These are phyloP conservation scores for Paralagenidium karlingii DNA, from an alignment of 352 stramenopile species.

Conservation along the genomic window DNA sequence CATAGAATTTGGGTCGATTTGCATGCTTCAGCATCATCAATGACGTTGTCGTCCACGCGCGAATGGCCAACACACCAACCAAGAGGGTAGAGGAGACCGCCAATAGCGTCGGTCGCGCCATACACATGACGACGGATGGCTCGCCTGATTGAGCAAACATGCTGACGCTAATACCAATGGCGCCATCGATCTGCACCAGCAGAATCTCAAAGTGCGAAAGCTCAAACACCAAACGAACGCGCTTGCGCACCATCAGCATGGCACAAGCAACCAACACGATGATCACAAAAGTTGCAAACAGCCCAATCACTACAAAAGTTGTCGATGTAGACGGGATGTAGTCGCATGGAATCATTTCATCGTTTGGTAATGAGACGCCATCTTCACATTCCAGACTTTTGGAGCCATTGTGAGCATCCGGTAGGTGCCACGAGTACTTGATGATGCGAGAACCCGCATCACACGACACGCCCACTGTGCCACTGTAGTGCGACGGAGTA, in stretches of 20 bases:
- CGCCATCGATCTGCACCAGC: slow-evolving; percentile 28
- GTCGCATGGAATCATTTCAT: slow-evolving; percentile 21
- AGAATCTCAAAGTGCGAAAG: slow-evolving; percentile 57
- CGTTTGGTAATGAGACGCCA: not conserved
- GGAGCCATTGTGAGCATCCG: slow-evolving; percentile 3
- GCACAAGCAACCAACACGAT: slow-evolving; percentile 1
- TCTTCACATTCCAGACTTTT: slow-evolving; percentile 15
- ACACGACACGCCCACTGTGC: slow-evolving; percentile 19
- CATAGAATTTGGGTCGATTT: too few relatives aligned
- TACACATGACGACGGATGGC: slow-evolving; percentile 14
- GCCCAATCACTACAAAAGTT: too few relatives aligned
- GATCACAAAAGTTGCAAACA: too few relatives aligned
- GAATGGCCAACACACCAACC: too few relatives aligned
- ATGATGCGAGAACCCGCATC: slow-evolving; percentile 10
- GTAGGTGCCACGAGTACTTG: slow-evolving; percentile 22
- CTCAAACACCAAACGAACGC: slow-evolving; percentile 34
- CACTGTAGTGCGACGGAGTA: slow-evolving; percentile 26
- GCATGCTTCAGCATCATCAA: too few relatives aligned
- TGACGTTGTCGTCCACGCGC: too few relatives aligned
- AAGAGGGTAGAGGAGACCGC: too few relatives aligned
- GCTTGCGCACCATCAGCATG: slow-evolving; percentile 11
- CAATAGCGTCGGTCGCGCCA: too few relatives aligned
- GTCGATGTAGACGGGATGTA: slow-evolving; percentile 17
- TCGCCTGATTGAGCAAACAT: slow-evolving; percentile 23
- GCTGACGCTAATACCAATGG: slow-evolving; percentile 25